These are phyloP conservation scores for Cladophialophora carrionii DNA, from an alignment of 2,329 filamentous ascomycete genomes.

Conservation along the genomic window DNA sequence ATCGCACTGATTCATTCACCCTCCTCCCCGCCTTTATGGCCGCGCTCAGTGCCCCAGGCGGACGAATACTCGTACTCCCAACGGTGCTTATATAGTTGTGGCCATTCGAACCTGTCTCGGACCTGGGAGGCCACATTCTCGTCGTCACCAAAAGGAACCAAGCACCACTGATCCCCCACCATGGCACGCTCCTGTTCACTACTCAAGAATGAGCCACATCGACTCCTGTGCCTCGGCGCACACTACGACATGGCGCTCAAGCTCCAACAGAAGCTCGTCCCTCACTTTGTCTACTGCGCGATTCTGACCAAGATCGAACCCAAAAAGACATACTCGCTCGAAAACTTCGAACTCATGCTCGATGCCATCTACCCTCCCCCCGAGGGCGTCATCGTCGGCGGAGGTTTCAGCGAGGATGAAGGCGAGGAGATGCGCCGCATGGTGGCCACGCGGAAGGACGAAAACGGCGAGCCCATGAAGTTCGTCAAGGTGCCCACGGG, in stretches of 20 bases:
- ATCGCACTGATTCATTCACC: too few relatives aligned
- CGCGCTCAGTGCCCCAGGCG: too few relatives aligned
- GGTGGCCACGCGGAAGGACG: background rate
- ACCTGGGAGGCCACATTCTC: background rate
- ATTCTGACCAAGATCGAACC: slow-evolving; percentile 16
- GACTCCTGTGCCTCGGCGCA: slow-evolving; percentile 7
- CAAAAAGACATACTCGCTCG: slow-evolving; percentile 16
- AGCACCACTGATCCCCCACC: background rate
- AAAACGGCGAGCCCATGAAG: background rate
- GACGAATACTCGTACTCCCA: background rate
- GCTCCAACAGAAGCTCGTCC: slow-evolving; percentile 7
- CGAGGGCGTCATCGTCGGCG: slow-evolving; percentile 11
- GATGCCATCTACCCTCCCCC: slow-evolving; percentile 7
- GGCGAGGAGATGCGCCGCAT: slow-evolving; percentile 10
- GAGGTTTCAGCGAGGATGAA: slow-evolving; percentile 9
- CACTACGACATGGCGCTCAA: slow-evolving; percentile 14
- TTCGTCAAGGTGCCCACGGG: slow-evolving; percentile 1
- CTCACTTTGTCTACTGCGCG: slow-evolving; percentile 14
- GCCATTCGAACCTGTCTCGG: background rate
- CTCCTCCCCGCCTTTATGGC: too few relatives aligned
- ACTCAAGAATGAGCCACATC: slow-evolving; percentile 6
- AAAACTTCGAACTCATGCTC: slow-evolving; percentile 5
- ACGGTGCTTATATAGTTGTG: background rate
- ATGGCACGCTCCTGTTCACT: slow-evolving; percentile 8
- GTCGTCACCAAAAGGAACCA: background rate